Base-by-base conservation (phyloP, 2,329 filamentous ascomycete genomes). In the Ophiostoma angusticollis region DNA sequence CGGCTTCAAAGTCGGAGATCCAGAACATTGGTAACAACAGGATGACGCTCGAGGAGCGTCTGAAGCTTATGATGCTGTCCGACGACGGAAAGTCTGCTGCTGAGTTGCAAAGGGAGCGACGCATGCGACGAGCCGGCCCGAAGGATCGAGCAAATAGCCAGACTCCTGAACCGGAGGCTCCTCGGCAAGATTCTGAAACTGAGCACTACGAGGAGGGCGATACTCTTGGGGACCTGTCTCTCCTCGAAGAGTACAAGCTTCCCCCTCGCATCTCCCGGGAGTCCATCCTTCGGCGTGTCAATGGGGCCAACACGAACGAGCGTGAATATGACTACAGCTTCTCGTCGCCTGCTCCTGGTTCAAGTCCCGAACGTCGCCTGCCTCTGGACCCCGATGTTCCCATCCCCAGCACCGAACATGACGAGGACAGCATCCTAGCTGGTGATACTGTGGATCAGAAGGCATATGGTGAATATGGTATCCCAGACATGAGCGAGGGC, bases 61-160 rank as follows among this genome's bases (percentile, higher is more conserved):
- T 95, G 37, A 79, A 80, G 52, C 69, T 93, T 34, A 91, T 95
- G 84, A 86, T 89, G 78, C 71, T 87, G 32, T 83, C 84, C 14
- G 74, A 81, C 39, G 76, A 80, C 41, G 64, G 63, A 35, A 77
- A 76, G 56, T 65, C 68, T 2, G 73, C 74, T 25, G 74, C 71
- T 3, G 75, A 79, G 54, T 69, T 72, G 47, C 78, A 82, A 55
- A 67, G 78, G 35, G 78, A 82, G 58, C 71, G 79, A 43, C 73
- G 78, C 19, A 74, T 83, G 65, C 67, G 78, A 50, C 72, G 78
- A 46, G 77, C 69, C 39, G 68, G 64, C 42, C 54, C 65, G 48
- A 64, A 70, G 42, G 68, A 74, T 39, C 60, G 60, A 37, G 49
- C 55, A 32, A 54, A 51, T 28, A 65, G 62, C 52, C 51, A 65